Conservation (phyloP, 768 basidiomycete genomes). For the Infundibulicybe gibba region DNA sequence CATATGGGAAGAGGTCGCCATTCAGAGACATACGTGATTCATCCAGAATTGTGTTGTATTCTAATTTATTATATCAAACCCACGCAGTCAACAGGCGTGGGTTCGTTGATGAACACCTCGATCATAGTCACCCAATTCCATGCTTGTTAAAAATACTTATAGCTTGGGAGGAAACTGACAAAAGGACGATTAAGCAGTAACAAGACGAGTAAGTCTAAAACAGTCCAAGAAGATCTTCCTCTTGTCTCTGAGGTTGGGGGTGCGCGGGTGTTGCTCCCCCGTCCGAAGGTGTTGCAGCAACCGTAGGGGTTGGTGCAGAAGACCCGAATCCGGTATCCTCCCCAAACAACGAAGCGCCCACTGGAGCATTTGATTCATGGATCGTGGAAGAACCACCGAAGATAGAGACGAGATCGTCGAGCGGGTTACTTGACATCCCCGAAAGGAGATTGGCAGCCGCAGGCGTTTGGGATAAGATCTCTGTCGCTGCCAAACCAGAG, state of each 20-base stretch:
- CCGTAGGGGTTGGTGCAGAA: constrained; percentile 22
- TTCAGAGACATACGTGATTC: too few relatives aligned
- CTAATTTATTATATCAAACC: too few relatives aligned
- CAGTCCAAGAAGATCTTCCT: constrained; percentile 50
- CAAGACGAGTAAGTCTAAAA: constrained; percentile 29
- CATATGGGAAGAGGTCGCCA: too few relatives aligned
- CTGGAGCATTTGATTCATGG: constrained; percentile 9
- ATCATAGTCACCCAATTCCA: constrained; percentile 1
- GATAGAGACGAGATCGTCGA: constrained; percentile 92
- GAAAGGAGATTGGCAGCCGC: constrained; percentile 72
- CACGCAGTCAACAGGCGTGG: too few relatives aligned
- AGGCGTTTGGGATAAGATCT: constrained; percentile 66
- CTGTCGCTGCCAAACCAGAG: constrained; percentile 75
- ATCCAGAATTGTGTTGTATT: too few relatives aligned
- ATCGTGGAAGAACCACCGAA: constrained; percentile 56
- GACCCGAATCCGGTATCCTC: constrained; percentile 15
- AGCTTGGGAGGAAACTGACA: constrained; percentile 3
- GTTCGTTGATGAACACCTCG: neutral
- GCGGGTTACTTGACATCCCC: constrained; percentile 81
- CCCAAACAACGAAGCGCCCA: constrained; percentile 10
- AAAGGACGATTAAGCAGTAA: constrained; percentile 4
- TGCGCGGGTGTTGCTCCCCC: constrained; percentile 10
- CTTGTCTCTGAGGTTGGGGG: constrained; percentile 22
- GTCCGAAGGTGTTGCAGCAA: constrained; percentile 20
- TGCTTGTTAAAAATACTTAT: constrained; percentile 1